A percentile compares a stretch with the other conserved stretches of the same genome.
Evolutionary conservation across 768 basidiomycete genomes (phyloP).

Genomic region (Boletus coccyginus): DNA sequence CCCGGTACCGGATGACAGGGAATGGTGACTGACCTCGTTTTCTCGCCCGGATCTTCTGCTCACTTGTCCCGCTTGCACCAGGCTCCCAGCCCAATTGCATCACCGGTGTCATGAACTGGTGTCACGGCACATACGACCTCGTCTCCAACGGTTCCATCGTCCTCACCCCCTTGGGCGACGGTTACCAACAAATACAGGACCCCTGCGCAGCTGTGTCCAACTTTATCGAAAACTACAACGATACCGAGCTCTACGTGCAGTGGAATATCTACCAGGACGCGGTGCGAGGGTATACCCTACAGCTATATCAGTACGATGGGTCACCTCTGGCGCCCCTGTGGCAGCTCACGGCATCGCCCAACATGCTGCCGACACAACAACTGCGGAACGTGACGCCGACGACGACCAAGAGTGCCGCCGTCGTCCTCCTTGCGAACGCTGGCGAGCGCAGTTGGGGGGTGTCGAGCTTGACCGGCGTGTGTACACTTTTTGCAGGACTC

Average conservation of each 20-base stretch:
- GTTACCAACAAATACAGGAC: constrained; percentile 93
- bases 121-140: constrained; percentile 75
- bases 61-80: constrained; percentile 28
- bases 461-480: constrained; percentile 8
- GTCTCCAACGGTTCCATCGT: constrained; percentile 77
- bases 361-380: constrained; percentile 77
- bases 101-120: constrained; percentile 84
- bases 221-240: constrained; percentile 81
- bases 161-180: constrained; percentile 75
- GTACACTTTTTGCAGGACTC: constrained; percentile 15
- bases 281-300: constrained; percentile 60
- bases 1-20: constrained; percentile 83
- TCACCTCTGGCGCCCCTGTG: constrained; percentile 69
- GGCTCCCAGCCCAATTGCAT: constrained; percentile 87
- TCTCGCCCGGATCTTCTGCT: not conserved
- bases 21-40: constrained; percentile 56
- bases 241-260: constrained; percentile 56
- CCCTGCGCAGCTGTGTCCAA: constrained; percentile 88
- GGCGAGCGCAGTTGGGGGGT: constrained; percentile 24
- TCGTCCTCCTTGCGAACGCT: constrained; percentile 19
- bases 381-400: constrained; percentile 54
- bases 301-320: constrained; percentile 78
- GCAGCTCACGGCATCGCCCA: constrained; percentile 66
- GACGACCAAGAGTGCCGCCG: constrained; percentile 4
- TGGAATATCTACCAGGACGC: constrained; percentile 79